phyloP scores from a whole-genome alignment of 306 rosid genomes.

The Dryas octopetala region DNA sequence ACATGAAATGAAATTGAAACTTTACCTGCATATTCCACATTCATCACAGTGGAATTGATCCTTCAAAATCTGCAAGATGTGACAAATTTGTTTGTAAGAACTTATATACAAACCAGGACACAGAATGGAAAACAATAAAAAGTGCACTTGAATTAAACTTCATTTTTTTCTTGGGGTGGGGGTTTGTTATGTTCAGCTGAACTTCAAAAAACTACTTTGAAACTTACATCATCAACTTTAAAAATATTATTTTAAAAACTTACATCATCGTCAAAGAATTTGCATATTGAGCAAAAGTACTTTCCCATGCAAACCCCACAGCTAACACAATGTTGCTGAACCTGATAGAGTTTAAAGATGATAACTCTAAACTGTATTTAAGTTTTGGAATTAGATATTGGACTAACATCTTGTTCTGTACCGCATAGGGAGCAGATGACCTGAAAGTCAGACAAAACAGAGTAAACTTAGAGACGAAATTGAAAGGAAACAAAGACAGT shows the following conservation, averaged over 20 bases:
- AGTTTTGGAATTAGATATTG: not conserved
- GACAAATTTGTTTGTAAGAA: not conserved
- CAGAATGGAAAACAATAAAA: not conserved
- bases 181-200: too few species aligned
- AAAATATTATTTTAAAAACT: slow-evolving; percentile 13
- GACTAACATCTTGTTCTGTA: slow-evolving; percentile 75
- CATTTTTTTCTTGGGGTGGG: not conserved
- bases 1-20: not conserved
- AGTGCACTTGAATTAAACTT: not conserved
- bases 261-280: slow-evolving; percentile 67
- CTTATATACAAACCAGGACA: not conserved
- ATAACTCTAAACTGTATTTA: not conserved
- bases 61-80: slow-evolving; percentile 47
- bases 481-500: too few species aligned
- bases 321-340: slow-evolving; percentile 62
- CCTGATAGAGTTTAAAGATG: slow-evolving; percentile 37
- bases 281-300: slow-evolving; percentile 65
- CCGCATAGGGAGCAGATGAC: slow-evolving; percentile 69
- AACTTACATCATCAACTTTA: too few species aligned
- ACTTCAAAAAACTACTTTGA: too few species aligned
- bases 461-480: too few species aligned
- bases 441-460: slow-evolving; percentile 27
- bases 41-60: slow-evolving; percentile 64
- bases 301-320: slow-evolving; percentile 74
- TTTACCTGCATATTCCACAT: slow-evolving; percentile 80